Evolutionary conservation across 2,329 filamentous ascomycete genomes (phyloP), one percentile per base, ranked within the genome.

Genomic region (Talaromyces amestolkiae): DNA sequence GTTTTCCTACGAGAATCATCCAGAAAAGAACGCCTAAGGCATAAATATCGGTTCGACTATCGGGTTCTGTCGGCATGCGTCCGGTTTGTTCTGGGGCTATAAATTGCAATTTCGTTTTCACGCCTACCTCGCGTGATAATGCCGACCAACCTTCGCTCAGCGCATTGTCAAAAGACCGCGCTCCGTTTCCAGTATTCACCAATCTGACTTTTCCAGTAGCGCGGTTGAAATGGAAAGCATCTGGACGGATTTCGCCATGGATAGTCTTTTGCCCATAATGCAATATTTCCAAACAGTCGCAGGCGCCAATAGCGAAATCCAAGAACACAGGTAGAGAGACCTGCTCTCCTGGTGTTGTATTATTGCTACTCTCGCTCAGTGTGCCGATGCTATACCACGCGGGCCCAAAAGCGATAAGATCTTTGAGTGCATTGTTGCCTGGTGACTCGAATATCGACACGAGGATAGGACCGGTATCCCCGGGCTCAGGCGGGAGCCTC

Each of bases 51-150:
- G 94, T 97, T 47, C 94, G 87, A 51, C 87, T 91, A 77, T 97
- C 94, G 1, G 94, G 94, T 76, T 97, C 93, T 3, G 91, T 92
- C 2, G 93, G 91, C 85, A 97, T 90, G 22, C 94, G 89, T 15
- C 94, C 94, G 2, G 94, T 97, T 80, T 97, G 94, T 75, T 98
- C 94, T 0, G 94, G 93, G 56, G 93, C 94, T 74, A 97, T 96
- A 74, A 92, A 97, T 61, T 93, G 87, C 22, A 98, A 82, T 77
- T 96, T 97, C 74, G 93, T 89, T 78, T 92, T 93, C 47, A 93
- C 91, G 2, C 93, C 93, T 8, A 93, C 79, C 75, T 97, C 91
- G 66, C 90, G 89, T 13, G 91, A 94, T 10, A 97, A 80, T 0
- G 86, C 86, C 11, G 90, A 91, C 94, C 94, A 98, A 39, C 93